Evolutionary conservation across 2,329 filamentous ascomycete genomes (phyloP).

Genomic region (Calonectria multiphialidica): DNA sequence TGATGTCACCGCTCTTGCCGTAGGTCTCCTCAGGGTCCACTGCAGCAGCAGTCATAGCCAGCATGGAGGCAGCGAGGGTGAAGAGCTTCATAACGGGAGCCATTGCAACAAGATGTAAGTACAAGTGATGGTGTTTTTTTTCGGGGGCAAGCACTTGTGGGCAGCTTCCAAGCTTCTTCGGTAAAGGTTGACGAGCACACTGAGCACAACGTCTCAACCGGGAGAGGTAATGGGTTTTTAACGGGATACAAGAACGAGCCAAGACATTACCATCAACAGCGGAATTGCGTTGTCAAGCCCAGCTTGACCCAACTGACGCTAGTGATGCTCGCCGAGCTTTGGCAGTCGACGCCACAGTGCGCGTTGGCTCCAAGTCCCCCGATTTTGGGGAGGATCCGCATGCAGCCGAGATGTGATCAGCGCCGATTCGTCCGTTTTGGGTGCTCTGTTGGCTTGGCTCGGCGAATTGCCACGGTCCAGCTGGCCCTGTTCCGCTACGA

Average conservation of each 20-base stretch:
- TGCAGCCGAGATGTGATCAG: neutral
- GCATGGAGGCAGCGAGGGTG: neutral
- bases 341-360: neutral
- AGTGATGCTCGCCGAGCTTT: neutral
- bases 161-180: neutral
- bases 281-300: neutral
- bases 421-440: neutral
- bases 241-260: neutral
- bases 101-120: neutral
- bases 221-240: neutral
- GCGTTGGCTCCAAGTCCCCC: neutral
- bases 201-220: neutral
- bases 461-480: neutral
- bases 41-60: constrained; percentile 33
- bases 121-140: neutral
- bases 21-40: constrained; percentile 35
- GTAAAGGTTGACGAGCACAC: neutral
- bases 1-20: constrained; percentile 24
- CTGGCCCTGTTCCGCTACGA: neutral
- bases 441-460: neutral
- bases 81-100: constrained; percentile 1
- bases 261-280: neutral
- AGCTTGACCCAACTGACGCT: neutral
- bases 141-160: too few species aligned
- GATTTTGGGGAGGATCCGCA: neutral